Percentiles rank a stretch among this genome's conserved stretches.
Conservation (phyloP, 2,329 filamentous ascomycete genomes). For the Cladosporium halotolerans region DNA sequence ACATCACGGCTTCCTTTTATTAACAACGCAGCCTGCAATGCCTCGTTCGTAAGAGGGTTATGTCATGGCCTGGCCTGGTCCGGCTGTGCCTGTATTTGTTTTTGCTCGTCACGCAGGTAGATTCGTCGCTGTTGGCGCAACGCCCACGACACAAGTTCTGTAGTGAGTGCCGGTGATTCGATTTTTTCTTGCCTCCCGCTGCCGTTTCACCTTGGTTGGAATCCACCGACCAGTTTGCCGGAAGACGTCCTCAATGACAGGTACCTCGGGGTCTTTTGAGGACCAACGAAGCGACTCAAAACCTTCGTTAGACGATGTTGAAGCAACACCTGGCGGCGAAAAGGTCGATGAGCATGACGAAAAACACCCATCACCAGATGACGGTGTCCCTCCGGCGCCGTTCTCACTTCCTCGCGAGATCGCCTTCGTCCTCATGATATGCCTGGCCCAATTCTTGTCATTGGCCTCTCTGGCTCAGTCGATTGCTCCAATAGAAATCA, state of each 20-base stretch:
- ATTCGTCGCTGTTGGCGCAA: too few species aligned
- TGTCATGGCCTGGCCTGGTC: too few species aligned
- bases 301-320: background rate
- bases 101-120: too few species aligned
- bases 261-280: background rate
- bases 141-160: too few species aligned
- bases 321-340: background rate
- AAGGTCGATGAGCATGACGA: background rate
- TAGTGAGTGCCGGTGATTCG: too few species aligned
- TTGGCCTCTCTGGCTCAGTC: constrained; percentile 23
- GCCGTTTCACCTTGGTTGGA: too few species aligned
- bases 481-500: constrained; percentile 39
- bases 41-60: too few species aligned
- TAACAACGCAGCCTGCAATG: too few species aligned
- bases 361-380: background rate
- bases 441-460: constrained; percentile 25
- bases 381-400: background rate
- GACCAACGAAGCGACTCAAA: too few species aligned
- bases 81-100: too few species aligned
- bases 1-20: too few species aligned
- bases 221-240: background rate
- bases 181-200: too few species aligned
- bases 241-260: background rate
- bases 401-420: constrained; percentile 16
- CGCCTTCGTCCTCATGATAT: constrained; percentile 19